Percentiles rank a stretch among this genome's conserved stretches.
These are phyloP conservation scores for Ananas comosus DNA, from an alignment of 176 grass and related monocot genomes.

Conservation along the genomic window DNA sequence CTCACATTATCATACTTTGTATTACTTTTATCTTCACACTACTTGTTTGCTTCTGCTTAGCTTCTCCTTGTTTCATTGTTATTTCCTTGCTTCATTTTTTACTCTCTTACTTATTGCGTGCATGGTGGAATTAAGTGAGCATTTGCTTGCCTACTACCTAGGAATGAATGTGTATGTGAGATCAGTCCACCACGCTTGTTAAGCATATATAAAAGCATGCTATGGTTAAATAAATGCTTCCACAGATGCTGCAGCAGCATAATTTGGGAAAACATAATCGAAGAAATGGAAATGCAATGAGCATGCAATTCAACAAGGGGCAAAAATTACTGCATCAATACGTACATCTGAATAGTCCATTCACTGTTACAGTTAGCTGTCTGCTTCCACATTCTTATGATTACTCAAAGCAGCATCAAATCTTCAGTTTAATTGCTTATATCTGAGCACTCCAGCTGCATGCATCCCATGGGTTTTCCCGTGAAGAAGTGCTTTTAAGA, in stretches of 20 bases:
- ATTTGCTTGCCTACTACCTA: no score
- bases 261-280: neutral
- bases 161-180: no score
- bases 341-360: neutral
- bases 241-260: neutral
- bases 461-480: neutral
- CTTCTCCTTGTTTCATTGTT: no score
- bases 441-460: neutral
- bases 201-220: no score
- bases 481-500: neutral
- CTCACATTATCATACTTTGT: no score
- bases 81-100: no score
- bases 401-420: neutral
- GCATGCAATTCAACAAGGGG: neutral
- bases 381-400: neutral
- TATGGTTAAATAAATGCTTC: no score
- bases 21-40: no score
- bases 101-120: no score
- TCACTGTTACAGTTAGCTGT: neutral
- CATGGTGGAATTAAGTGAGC: no score
- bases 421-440: neutral
- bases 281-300: neutral
- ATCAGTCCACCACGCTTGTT: no score
- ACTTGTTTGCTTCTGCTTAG: no score
- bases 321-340: neutral